Conservation (phyloP, 139 green algal genomes). For the Tetradesmus lagerheimii region DNA sequence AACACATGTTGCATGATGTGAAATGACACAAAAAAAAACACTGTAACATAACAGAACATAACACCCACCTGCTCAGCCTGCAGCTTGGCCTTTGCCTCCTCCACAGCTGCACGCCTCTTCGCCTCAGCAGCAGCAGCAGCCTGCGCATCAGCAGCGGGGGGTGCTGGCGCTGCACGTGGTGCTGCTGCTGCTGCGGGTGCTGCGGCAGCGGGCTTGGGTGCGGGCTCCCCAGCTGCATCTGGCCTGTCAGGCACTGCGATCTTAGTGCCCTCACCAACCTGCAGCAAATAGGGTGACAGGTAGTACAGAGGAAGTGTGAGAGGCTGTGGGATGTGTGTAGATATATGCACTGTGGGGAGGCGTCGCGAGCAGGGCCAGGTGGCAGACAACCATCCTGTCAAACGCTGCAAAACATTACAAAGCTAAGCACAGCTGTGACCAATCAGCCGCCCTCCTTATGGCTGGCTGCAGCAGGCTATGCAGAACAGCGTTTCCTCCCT, state of each 20-base stretch:
- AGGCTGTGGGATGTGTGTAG: no score
- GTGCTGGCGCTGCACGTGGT: constrained; percentile 14
- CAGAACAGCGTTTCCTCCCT: no score
- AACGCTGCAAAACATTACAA: no score
- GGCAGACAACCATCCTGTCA: no score
- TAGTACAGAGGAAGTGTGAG: no score
- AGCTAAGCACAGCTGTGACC: no score
- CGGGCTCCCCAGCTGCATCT: neutral
- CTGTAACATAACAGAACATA: neutral
- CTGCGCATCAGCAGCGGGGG: neutral
- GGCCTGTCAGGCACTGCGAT: constrained; percentile 41
- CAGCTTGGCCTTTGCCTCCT: constrained; percentile 48
- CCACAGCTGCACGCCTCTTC: constrained; percentile 34
- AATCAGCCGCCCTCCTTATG: no score
- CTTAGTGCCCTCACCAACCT: constrained; percentile 14
- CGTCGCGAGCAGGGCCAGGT: no score
- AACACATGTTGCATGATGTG: no score
- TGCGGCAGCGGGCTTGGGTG: neutral
- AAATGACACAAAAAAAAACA: no score
- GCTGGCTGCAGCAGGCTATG: neutral
- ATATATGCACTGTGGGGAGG: no score
- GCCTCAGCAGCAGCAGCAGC: constrained; percentile 35
- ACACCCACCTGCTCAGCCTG: constrained; percentile 40
- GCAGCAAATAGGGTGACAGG: no score
- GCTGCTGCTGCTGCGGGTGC: neutral